Base-by-base conservation (phyloP, 495 filamentous ascomycete species). In the Platismatia glauca region DNA sequence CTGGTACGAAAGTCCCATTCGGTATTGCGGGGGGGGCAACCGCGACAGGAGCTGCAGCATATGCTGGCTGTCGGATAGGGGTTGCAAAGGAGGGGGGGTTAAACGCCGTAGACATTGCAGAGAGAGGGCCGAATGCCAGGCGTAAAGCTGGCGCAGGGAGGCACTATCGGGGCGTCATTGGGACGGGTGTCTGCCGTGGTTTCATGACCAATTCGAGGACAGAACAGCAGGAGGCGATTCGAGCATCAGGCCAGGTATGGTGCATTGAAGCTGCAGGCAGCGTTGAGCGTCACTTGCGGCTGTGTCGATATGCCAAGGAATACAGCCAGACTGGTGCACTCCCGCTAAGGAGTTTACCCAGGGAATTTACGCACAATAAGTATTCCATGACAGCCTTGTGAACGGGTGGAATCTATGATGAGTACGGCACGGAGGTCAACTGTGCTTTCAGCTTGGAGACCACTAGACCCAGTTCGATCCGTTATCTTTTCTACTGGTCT, bases 1-100 rank as follows among this genome's bases (percentile, higher is more conserved):
- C 92, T 20, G 95, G 86, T 41, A 86, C 76, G 71, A 98, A 97
- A 44, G 95, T 97, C 59, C 94, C 94, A 46, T 88, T 83, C 24
- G 93, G 94, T 48, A 85, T 82, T 66, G 74, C 78, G 11, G 82
- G 71, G 56, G 76, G 74, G 41, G 73, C 70, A 46, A 44, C 37
- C 5, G 61, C 27, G 46, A 58, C 56, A 8, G 66, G 59, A 22
- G 64, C 64, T 31, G 56, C 27, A 53, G 50, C 43, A 43, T 55
- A 64, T 16, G 46, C 66, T 44, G 66, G 64, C 27, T 63, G 67
- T 52, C 66, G 61, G 12, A 60, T 35, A 50, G 66, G 35, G 29
- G 67, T 38, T n/a, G 66, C 57, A 37, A 67, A 68, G 52, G 56
- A 37, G 33, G 64, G 61, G 31, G 56, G 58, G 33, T 67, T 69